A percentile compares a stretch with the other conserved stretches of the same genome.
Conservation (phyloP, 345 rosid species). For the Dimocarpus longan region DNA sequence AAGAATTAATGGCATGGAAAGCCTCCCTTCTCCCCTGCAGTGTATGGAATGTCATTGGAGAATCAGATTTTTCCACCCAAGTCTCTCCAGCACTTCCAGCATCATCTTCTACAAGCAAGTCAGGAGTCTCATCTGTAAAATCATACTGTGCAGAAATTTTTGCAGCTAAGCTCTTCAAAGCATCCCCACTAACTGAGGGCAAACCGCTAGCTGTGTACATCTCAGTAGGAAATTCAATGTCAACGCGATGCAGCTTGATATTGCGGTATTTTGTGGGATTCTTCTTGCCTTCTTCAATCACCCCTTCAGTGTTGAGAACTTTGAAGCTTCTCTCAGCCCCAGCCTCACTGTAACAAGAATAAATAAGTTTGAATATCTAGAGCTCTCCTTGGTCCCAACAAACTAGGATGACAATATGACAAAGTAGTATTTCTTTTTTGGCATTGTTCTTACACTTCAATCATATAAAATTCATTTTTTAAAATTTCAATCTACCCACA, state of each 20-base stretch:
- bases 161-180: slow-evolving; percentile 75
- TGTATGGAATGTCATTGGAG: slow-evolving; percentile 45
- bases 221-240: slow-evolving; percentile 54
- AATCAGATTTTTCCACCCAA: slow-evolving; percentile 25
- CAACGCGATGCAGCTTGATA: slow-evolving; percentile 59
- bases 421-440: background rate
- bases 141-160: slow-evolving; percentile 78
- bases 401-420: background rate
- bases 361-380: slow-evolving; percentile 12
- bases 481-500: background rate
- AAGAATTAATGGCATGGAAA: slow-evolving; percentile 87
- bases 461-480: background rate
- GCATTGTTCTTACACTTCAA: background rate
- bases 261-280: slow-evolving; percentile 62
- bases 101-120: slow-evolving; percentile 36
- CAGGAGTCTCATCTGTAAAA: slow-evolving; percentile 41
- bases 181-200: slow-evolving; percentile 84
- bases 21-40: slow-evolving; percentile 75
- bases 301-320: slow-evolving; percentile 69
- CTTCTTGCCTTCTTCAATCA: slow-evolving; percentile 91
- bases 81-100: slow-evolving; percentile 27
- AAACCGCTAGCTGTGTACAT: slow-evolving; percentile 70
- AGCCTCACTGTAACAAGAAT: slow-evolving; percentile 50
- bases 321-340: slow-evolving; percentile 46
- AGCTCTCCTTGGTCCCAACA: slow-evolving; percentile 10